Evolutionary conservation across 1,284 basidiomycete genomes (phyloP).

Genomic region (Boletellus deceptivus): DNA sequence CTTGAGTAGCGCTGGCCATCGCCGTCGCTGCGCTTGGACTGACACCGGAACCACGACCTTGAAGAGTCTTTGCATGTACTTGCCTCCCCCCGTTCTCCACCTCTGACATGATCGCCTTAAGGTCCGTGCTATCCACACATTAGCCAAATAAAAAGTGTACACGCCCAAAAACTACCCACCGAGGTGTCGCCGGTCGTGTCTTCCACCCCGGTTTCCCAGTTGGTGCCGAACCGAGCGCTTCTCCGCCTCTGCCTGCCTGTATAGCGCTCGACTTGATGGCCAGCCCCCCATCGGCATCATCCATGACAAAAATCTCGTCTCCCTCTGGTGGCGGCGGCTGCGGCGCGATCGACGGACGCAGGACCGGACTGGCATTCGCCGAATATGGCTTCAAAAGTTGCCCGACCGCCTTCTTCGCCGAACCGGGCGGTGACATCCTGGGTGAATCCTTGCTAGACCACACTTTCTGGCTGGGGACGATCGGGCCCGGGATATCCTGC

Average conservation of each 20-base stretch:
- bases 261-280: background rate
- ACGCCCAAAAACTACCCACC: constrained; percentile 36
- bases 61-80: constrained; percentile 2
- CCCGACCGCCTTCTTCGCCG: constrained; percentile 39
- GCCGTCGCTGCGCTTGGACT: background rate
- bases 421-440: constrained; percentile 20
- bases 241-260: constrained; percentile 1
- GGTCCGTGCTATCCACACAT: constrained; percentile 57
- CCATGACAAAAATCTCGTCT: constrained; percentile 49
- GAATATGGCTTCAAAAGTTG: constrained; percentile 5
- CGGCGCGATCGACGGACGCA: constrained; percentile 12
- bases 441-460: constrained; percentile 29
- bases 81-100: constrained; percentile 41
- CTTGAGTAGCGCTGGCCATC: background rate
- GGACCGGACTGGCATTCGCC: constrained; percentile 14
- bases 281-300: constrained; percentile 12
- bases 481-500: constrained; percentile 77
- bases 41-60: background rate
- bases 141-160: constrained; percentile 1
- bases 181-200: constrained; percentile 35
- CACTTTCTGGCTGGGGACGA: constrained; percentile 45
- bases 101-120: constrained; percentile 87
- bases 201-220: constrained; percentile 40
- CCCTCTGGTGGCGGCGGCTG: constrained; percentile 1
- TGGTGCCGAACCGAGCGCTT: background rate